Base-by-base conservation (phyloP, 2,329 filamentous ascomycete genomes). In the Cordyceps cicadae region DNA sequence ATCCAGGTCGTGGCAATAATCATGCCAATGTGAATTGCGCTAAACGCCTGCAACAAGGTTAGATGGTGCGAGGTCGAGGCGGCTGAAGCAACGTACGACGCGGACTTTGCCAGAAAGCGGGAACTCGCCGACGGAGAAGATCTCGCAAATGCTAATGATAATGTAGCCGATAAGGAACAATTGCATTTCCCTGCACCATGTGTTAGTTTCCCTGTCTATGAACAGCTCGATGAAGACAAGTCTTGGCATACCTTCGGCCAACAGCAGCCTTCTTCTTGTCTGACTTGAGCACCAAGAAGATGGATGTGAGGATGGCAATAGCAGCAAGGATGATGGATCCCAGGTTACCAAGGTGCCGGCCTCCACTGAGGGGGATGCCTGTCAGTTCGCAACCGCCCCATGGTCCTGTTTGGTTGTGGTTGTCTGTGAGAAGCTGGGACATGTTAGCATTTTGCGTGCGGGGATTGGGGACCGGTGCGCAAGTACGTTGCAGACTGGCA, bases 241-340 rank as follows among this genome's bases (percentile, higher is more conserved):
- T 15, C 60, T 12, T 15, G 15, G 68, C 81, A 63, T 77, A 95
- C 92, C 92, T 89, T 78, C 94, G 82, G 63, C 94, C 94, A 53
- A 99, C 94, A 60, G 94, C 94, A 60, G 94, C 94, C 74, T 89
- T 87, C 77, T 99, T 97, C 72, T 83, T 85, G 69, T 97, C 89
- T 21, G 94, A 96, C 66, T 85, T 82, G 76, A 88, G 84, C 73
- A 97, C 69, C 62, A 99, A 78, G 67, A 88, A 86, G 12, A 77
- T 70, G 5, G 88, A 79, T 9, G 83, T 76, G 24, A 84, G 69
- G 67, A 99, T 92, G 46, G 92, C 90, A 64, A 96, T 72, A 64
- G 81, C 90, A 64, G 85, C 88, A 46, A 97, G 73, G 51, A 99
- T 66, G 71, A 99, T 96, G 8, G 92, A 95, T n/a, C 94, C 94